Base-by-base conservation (phyloP, 768 basidiomycete genomes). In the Agrocybe pediades region DNA sequence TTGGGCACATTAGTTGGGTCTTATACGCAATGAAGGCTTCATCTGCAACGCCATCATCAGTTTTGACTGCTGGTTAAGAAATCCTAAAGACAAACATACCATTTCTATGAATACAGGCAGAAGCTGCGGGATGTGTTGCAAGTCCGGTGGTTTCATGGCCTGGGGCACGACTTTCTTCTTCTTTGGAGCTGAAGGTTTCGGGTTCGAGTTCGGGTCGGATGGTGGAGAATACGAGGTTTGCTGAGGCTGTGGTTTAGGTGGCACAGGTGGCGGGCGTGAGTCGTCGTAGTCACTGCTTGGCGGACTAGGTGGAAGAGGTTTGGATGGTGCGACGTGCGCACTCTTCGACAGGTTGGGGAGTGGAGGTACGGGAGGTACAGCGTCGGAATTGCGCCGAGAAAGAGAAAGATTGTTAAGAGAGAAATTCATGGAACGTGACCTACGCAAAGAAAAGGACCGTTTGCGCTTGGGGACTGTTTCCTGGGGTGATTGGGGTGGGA, bases 21-120 rank as follows among this genome's bases (percentile, higher is more conserved):
- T 64, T 29, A 63, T 48, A 29, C 69, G 73, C 25, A 83, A 70
- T 15, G 72, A 66, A 25, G 75, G 75, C 21, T 75, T 72, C 71
- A 80, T 76, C 79, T 81, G 43, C 13, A 52, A 46, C 11, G 33
- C 13, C 11, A n/a, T 36, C 11, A 13, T 36, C 13, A 36, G n/a
- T 6, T 15, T 36, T 11, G 11, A 36, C 6, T 4, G 11, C 3
- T 4, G n/a, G 11, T 13, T 4, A n/a, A 15, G 11, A 36, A 36
- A 36, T 30, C 33, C 13, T n/a, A 5, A 15, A 6, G n/a, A 15
- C 3, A 19, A 23, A 72, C 85, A 65, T 56, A 97, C 95, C 81
- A 98, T 85, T 73, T 98, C 97, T 41, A 88, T 81, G 68, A 98
- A 98, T 23, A 98, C 62, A 1, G 96, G 94, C 30, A 97, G 73